Conservation (phyloP, 768 basidiomycete genomes). For the Paxillus rubicundulus region DNA sequence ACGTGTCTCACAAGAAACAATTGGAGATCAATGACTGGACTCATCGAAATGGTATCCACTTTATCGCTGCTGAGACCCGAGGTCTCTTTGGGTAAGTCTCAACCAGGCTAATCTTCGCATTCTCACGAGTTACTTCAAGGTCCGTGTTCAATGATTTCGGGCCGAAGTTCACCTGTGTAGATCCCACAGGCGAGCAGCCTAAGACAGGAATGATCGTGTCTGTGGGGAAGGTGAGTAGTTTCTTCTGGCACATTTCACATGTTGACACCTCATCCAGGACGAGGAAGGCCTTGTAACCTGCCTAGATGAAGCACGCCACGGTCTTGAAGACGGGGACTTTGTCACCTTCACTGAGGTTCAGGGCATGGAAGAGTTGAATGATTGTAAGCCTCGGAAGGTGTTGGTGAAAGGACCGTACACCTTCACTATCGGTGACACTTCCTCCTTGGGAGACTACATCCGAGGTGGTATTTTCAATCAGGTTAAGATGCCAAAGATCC, state of each 20-base stretch:
- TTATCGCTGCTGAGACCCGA: slow-evolving; percentile 87
- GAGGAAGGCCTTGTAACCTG: slow-evolving; percentile 93
- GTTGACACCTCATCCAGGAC: slow-evolving; percentile 45
- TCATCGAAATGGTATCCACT: slow-evolving; percentile 82
- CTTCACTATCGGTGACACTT: slow-evolving; percentile 92
- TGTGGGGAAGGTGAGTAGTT: slow-evolving; percentile 66
- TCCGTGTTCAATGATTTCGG: slow-evolving; percentile 98
- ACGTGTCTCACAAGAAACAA: slow-evolving; percentile 74
- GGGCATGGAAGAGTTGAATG: slow-evolving; percentile 91
- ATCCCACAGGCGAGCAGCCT: slow-evolving; percentile 96
- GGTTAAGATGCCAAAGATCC: slow-evolving; percentile 97
- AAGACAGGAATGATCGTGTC: slow-evolving; percentile 94
- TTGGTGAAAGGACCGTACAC: slow-evolving; percentile 97
- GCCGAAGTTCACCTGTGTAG: slow-evolving; percentile 89
- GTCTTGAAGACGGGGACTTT: slow-evolving; percentile 97
- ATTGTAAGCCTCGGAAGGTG: slow-evolving; percentile 87
- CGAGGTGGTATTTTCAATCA: slow-evolving; percentile 94
- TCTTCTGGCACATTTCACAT: neutral
- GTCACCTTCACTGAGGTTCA: slow-evolving; percentile 96
- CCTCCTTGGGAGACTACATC: slow-evolving; percentile 71
- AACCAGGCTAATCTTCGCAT: neutral
- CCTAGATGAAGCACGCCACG: slow-evolving; percentile 95
- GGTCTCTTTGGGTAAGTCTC: slow-evolving; percentile 86
- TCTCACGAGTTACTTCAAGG: slow-evolving; percentile 38
- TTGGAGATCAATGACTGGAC: slow-evolving; percentile 96